A percentile compares a stretch with the other conserved stretches of the same genome.
phyloP scores from a whole-genome alignment of 129 eudicot species.

The Arctium minus region DNA sequence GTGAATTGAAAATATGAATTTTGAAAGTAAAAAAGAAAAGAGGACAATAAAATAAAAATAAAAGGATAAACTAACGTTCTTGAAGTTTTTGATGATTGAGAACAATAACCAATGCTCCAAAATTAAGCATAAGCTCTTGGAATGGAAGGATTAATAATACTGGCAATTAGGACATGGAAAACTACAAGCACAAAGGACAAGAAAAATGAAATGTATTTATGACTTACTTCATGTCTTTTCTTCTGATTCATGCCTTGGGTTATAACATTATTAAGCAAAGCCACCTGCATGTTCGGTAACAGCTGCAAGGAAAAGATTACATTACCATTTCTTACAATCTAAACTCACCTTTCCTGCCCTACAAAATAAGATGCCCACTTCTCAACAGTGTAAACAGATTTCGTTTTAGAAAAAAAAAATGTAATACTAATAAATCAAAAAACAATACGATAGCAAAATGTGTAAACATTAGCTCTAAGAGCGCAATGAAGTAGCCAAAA shows the following conservation, averaged over 20 bases:
- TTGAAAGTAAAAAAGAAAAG: neutral
- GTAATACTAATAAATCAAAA: neutral
- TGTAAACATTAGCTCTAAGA: neutral
- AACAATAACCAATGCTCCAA: neutral
- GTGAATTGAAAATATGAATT: neutral
- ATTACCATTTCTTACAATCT: neutral
- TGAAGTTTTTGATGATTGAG: neutral
- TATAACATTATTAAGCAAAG: slow-evolving; percentile 61
- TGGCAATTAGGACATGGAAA: neutral
- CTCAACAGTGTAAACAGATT: neutral
- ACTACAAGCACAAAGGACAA: neutral
- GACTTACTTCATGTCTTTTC: slow-evolving; percentile 89
- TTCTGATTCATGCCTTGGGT: slow-evolving; percentile 89
- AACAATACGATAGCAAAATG: neutral
- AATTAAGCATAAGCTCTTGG: neutral
- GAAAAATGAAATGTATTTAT: neutral
- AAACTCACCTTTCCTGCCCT: neutral
- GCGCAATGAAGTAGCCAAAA: neutral
- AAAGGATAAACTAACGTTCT: neutral
- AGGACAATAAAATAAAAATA: too few species aligned
- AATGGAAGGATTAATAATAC: neutral
- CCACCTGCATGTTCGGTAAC: slow-evolving; percentile 46
- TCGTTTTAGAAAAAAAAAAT: neutral
- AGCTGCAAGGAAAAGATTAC: slow-evolving; percentile 43
- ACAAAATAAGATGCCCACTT: neutral